Conservation (phyloP, 768 basidiomycete genomes). For the Strobilomyces confusus region DNA sequence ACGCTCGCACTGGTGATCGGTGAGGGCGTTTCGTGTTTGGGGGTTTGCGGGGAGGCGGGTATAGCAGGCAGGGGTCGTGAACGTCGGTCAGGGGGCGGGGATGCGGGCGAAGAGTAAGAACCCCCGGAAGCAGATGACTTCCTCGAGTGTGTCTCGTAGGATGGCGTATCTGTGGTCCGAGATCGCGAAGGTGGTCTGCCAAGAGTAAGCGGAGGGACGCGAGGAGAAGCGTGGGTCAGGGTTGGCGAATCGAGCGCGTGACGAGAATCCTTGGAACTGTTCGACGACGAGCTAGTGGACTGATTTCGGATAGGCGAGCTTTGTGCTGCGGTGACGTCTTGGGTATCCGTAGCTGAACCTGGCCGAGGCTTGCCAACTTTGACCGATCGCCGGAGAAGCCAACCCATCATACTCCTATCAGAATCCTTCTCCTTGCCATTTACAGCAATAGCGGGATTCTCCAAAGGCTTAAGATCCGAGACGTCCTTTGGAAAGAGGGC, state of each 20-base stretch:
- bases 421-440: slow-evolving; percentile 35
- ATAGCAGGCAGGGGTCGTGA: slow-evolving; percentile 23
- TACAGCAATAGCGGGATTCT: slow-evolving; percentile 28
- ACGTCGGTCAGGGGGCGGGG: slow-evolving; percentile 9
- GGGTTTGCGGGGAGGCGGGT: slow-evolving; percentile 29
- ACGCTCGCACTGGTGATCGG: slow-evolving; percentile 16
- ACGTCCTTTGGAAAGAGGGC: slow-evolving; percentile 17
- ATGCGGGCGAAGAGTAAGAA: slow-evolving; percentile 7
- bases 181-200: slow-evolving; percentile 11
- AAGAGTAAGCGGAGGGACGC: slow-evolving; percentile 9
- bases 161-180: not conserved
- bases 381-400: slow-evolving; percentile 30
- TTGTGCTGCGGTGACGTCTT: slow-evolving; percentile 6
- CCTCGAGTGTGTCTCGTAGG: slow-evolving; percentile 18
- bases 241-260: slow-evolving; percentile 17
- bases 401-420: slow-evolving; percentile 36
- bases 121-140: slow-evolving; percentile 21
- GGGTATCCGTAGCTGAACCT: slow-evolving; percentile 17
- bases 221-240: slow-evolving; percentile 4
- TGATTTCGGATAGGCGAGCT: slow-evolving; percentile 21
- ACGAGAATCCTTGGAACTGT: slow-evolving; percentile 27
- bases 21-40: slow-evolving; percentile 17
- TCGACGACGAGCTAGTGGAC: slow-evolving; percentile 19
- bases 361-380: slow-evolving; percentile 22
- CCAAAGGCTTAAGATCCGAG: slow-evolving; percentile 24